Conservation (phyloP, 805 yeast genomes). For the Candida xyloterini region DNA sequence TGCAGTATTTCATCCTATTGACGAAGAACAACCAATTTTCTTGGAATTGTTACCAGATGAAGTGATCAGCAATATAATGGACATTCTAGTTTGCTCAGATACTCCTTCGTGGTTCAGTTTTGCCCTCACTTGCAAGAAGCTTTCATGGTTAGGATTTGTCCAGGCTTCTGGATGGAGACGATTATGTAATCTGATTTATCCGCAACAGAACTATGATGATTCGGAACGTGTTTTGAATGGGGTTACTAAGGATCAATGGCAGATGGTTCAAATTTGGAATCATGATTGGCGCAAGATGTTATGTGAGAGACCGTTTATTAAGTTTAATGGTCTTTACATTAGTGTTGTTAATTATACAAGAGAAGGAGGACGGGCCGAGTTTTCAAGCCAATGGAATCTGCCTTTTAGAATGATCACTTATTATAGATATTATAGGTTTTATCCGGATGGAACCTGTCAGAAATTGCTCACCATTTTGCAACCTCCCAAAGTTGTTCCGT, state of each 20-base stretch:
- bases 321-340: conserved; percentile 81
- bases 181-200: conserved; percentile 50
- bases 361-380: conserved; percentile 72
- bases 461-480: conserved; percentile 69
- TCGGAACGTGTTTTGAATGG: conserved; percentile 38
- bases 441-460: conserved; percentile 70
- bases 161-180: conserved; percentile 48
- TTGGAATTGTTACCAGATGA: conserved; percentile 54
- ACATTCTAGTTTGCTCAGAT: conserved; percentile 41
- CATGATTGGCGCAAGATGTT: conserved; percentile 52
- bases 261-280: conserved; percentile 40
- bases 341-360: conserved; percentile 81
- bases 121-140: conserved; percentile 54
- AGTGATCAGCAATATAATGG: conserved; percentile 49
- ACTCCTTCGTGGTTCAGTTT: conserved; percentile 67
- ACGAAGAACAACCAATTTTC: conserved; percentile 38
- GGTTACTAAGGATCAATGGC: conserved; percentile 31
- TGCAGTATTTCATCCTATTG: conserved; percentile 26
- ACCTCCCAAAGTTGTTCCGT: conserved; percentile 65
- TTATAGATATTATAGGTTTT: conserved; percentile 80
- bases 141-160: conserved; percentile 57
- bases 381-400: conserved; percentile 62
- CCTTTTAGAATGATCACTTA: conserved; percentile 86
- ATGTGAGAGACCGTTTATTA: conserved; percentile 66
- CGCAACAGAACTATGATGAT: conserved; percentile 50